phyloP scores from a whole-genome alignment of 2,329 filamentous ascomycete species.

The Leptographium lundbergii region DNA sequence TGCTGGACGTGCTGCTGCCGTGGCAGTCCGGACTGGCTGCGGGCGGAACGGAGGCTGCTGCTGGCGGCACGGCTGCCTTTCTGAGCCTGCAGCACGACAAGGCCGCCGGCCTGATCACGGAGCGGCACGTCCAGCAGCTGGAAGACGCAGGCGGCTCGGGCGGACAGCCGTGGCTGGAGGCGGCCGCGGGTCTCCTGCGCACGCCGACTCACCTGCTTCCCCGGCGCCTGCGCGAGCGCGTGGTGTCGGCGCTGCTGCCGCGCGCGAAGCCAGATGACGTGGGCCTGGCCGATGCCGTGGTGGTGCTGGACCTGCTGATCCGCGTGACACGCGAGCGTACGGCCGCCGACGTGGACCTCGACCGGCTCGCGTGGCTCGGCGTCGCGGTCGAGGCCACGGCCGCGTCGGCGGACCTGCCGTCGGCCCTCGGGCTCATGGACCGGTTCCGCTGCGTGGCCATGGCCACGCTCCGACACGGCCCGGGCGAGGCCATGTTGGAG shows the following conservation, averaged over 20 bases:
- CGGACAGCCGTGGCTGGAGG: too few species aligned
- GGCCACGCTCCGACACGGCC: not conserved
- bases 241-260: constrained; percentile 24
- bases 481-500: not conserved
- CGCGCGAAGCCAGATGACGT: constrained; percentile 17
- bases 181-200: constrained; percentile 15
- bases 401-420: not conserved
- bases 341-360: constrained; percentile 29
- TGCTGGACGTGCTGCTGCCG: constrained; percentile 4
- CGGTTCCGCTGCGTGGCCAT: constrained; percentile 2
- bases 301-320: constrained; percentile 30
- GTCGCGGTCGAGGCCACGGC: constrained; percentile 4
- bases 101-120: not conserved
- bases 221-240: constrained; percentile 29
- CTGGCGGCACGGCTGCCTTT: not conserved
- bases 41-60: not conserved
- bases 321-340: constrained; percentile 39
- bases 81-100: constrained; percentile 2
- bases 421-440: constrained; percentile 2
- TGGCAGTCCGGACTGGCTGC: constrained; percentile 6
- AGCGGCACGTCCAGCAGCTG: constrained; percentile 5
- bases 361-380: constrained; percentile 21
- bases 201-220: constrained; percentile 26
- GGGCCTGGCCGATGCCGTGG: constrained; percentile 23
- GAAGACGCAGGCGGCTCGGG: not conserved